These are phyloP conservation scores for Lentithecium fluviatile DNA, from an alignment of 495 filamentous ascomycete genomes.

Conservation along the genomic window DNA sequence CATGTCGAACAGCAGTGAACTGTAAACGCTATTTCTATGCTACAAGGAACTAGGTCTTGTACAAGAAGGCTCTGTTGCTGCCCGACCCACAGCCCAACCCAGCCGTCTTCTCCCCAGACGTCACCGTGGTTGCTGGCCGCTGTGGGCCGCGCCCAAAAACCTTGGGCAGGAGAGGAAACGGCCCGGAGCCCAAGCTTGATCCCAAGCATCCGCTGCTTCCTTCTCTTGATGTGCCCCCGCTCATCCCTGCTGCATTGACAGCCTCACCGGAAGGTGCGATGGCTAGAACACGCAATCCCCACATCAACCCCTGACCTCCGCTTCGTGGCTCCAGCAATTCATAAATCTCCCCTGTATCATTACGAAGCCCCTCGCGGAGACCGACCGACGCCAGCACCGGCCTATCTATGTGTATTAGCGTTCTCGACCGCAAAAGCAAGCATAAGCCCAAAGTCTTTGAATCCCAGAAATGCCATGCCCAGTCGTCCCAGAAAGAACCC, in stretches of 20 bases:
- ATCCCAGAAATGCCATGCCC: conserved; percentile 6
- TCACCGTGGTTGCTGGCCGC: conserved; percentile 1
- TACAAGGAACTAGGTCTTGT: too few relatives aligned
- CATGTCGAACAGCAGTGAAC: too few relatives aligned
- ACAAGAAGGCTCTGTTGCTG: neutral
- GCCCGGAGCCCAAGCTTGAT: neutral
- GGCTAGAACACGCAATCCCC: neutral
- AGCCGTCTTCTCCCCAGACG: neutral
- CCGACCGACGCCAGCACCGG: conserved; percentile 19
- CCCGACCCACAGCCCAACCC: conserved; percentile 8
- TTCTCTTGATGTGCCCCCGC: neutral
- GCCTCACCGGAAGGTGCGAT: too few relatives aligned
- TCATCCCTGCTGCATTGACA: too few relatives aligned
- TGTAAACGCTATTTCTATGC: too few relatives aligned
- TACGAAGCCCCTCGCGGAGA: conserved; percentile 2
- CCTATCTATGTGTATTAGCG: conserved; percentile 3
- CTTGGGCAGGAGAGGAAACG: neutral
- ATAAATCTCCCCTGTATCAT: conserved; percentile 11
- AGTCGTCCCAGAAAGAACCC: neutral
- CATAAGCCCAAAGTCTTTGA: neutral
- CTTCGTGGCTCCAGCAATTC: neutral
- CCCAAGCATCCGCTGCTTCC: neutral
- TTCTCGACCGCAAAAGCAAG: conserved; percentile 26
- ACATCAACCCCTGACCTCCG: neutral
- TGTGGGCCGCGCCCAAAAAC: neutral